These are phyloP conservation scores for Cercophora newfieldiana DNA, from an alignment of 495 filamentous ascomycete species.

Conservation along the genomic window DNA sequence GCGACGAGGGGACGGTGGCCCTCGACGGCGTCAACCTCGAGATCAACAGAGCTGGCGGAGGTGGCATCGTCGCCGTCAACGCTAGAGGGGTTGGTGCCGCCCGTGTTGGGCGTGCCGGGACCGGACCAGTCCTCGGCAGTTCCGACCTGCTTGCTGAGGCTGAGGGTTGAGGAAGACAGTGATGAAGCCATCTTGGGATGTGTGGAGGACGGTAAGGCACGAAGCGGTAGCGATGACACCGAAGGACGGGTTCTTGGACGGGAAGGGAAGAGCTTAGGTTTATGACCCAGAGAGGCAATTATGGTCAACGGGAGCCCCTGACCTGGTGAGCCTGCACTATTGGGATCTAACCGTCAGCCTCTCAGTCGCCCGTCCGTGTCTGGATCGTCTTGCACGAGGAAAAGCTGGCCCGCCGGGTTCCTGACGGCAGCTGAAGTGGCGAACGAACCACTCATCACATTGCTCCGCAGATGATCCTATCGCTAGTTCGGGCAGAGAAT, in stretches of 20 bases:
- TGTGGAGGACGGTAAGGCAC: background rate
- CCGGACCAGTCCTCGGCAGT: background rate
- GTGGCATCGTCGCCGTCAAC: background rate
- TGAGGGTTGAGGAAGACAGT: background rate
- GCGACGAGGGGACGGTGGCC: slow-evolving; percentile 29
- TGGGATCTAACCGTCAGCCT: background rate
- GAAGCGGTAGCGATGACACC: background rate
- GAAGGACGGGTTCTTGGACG: background rate
- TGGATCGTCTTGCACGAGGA: background rate
- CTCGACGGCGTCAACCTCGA: background rate
- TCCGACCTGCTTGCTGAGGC: background rate
- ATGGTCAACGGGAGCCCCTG: background rate
- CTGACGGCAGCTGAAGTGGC: background rate
- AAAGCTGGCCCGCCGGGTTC: background rate
- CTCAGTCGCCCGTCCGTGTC: background rate
- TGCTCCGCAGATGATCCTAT: background rate
- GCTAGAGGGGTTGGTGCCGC: background rate
- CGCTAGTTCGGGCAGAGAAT: background rate
- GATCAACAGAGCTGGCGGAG: background rate
- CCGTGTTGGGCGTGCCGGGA: background rate
- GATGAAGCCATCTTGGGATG: background rate
- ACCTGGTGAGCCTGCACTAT: background rate
- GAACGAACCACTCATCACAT: background rate
- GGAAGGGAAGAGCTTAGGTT: background rate
- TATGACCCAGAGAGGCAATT: background rate